Evolutionary conservation across 192 early-diverging fungal genomes (phyloP), one percentile per base, ranked within the genome.

Genomic region (Powellomyces hirtus): DNA sequence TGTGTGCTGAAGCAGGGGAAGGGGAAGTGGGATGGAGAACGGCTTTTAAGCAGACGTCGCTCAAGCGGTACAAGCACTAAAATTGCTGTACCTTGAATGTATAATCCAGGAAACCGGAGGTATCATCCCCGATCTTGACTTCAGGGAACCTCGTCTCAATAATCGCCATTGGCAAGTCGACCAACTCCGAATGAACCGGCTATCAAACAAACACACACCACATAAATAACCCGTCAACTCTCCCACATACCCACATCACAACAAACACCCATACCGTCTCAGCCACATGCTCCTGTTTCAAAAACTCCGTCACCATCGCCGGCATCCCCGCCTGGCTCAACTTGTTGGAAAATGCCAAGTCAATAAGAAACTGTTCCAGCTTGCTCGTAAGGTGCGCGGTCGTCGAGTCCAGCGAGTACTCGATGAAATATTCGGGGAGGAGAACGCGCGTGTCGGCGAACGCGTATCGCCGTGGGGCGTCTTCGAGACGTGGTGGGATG

Each of bases 271-370:
- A 2, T 49, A 49, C 46, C 46, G 16, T 16, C 26, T 49, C n/a
- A 24, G 46, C n/a, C 5, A 30, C 53, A 16, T 27, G 29, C 16
- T 66, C 55, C 4, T 57, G 24, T 34, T 40, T 66, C 31, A 57
- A 58, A 18, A 53, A 34, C 4, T 84, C 79, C 16, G 68, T 60
- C 3, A 84, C 77, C 44, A 84, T 77, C 1, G 59, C 33, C 2
- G 82, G 82, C 82, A 84, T 84, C 40, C 79, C 77, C 44, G 82
- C 66, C 38, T 77, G 77, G 24, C 75, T 70, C 46, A 84, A 33
- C 35, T 76, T 71, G 40, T 77, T 84, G 27, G 79, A 81, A 44
- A 75, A 84, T 0, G 82, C 82, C 65, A 81, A 71, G 62, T 84
- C 79, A 44, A 81, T 37, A 67, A 84, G 45, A 20, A 84, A 52